Evolutionary conservation across 345 rosid species (phyloP), one percentile per base, ranked within the genome.

Genomic region (Cardiospermum halicacabum): DNA sequence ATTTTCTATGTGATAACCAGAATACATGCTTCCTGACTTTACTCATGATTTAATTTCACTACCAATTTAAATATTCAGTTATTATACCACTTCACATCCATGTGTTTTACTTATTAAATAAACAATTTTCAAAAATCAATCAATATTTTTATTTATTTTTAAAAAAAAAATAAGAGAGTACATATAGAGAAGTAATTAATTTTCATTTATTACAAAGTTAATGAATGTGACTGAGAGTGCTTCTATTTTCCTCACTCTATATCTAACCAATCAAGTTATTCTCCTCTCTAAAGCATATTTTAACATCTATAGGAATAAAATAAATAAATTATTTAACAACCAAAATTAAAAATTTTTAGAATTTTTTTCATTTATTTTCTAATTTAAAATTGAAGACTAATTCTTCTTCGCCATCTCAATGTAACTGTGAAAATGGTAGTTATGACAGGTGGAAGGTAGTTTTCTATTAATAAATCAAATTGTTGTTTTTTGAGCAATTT

Each of bases 211-310:
- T 68, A 39, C 67, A 60, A 56, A 67, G 56, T 57, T 45, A 73
- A 60, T 58, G 74, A 66, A 73, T 48, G 61, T 34, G 70, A 67
- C 62, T 64, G 77, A 45, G 58, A 64, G n/a, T n/a, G n/a, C 75
- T 69, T 68, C 74, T 47, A 53, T 71, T 68, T 59, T 68, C 39
- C 49, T 64, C 76, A 75, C 60, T 73, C 75, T 78, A 75, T 69
- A 65, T 67, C 72, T 64, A 65, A 76, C 74, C 28, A 25, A 25
- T 51, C 53, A 68, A 66, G 59, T 61, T 67, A 60, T 72, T 64
- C 32, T 36, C 40, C 51, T 47, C 27, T 24, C 15, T 4, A 40
- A 25, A 16, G 18, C 32, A 36, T 8, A 34, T n/a, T 7, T 16
- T 11, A 12, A 15, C 22, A 24, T 18, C 25, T 55, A 24, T 11